Conservation (phyloP, 2,329 filamentous ascomycete species). For the Hypomyces perniciosus region DNA sequence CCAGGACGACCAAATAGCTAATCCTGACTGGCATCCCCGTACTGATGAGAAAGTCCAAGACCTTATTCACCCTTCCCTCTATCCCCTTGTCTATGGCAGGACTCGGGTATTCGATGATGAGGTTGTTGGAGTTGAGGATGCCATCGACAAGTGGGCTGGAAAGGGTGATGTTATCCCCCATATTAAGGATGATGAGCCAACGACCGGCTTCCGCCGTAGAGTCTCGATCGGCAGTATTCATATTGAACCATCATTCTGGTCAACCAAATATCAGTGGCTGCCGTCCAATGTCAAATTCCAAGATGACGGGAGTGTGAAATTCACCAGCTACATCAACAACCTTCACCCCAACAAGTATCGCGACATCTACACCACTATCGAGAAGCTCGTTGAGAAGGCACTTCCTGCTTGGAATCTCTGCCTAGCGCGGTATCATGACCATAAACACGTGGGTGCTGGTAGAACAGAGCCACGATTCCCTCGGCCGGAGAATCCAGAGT, state of each 20-base stretch:
- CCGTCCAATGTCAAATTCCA: conserved; percentile 33
- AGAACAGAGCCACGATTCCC: background rate
- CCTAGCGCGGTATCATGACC: background rate
- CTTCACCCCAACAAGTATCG: conserved; percentile 27
- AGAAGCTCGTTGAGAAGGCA: conserved; percentile 25
- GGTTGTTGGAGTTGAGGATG: conserved; percentile 20
- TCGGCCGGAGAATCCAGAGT: background rate
- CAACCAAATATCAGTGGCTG: conserved; percentile 17
- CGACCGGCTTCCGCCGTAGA: background rate
- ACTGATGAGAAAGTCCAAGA: conserved; percentile 48
- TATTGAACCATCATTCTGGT: conserved; percentile 13
- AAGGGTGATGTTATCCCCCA: conserved; percentile 15
- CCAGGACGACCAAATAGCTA: background rate
- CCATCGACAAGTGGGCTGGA: conserved; percentile 20
- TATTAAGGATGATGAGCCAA: no score
- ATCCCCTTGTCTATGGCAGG: conserved; percentile 10
- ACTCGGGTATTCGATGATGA: conserved; percentile 7
- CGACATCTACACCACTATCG: conserved; percentile 27
- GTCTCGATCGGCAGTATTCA: background rate
- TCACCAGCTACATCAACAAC: conserved; percentile 40
- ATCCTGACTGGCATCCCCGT: conserved; percentile 48
- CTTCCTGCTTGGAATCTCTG: conserved; percentile 44
- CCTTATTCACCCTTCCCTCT: conserved; percentile 39
- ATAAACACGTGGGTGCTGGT: background rate
- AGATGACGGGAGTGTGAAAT: conserved; percentile 21